These are phyloP conservation scores for Urtica urens DNA, from an alignment of 306 rosid genomes.

Conservation along the genomic window DNA sequence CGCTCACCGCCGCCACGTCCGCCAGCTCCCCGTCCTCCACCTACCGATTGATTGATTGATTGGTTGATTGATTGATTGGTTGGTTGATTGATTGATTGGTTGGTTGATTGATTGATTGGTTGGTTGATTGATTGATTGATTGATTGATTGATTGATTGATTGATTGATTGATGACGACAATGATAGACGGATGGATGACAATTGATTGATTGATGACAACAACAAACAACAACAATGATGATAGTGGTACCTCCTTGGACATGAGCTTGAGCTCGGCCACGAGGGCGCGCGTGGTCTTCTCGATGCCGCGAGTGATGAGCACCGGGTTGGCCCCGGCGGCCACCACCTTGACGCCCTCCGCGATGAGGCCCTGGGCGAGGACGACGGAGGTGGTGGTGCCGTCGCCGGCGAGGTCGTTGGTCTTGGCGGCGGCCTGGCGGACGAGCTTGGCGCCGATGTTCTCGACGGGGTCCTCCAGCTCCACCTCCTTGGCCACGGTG, in stretches of 20 bases:
- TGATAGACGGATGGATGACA: no score
- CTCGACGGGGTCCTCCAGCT: slow-evolving; percentile 98
- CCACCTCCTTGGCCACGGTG: slow-evolving; percentile 97
- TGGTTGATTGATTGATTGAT: no score
- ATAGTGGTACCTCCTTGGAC: slow-evolving; percentile 68
- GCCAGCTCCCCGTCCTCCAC: slow-evolving; percentile 97
- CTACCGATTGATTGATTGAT: no score
- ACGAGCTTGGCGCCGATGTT: slow-evolving; percentile 98
- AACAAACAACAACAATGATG: background rate
- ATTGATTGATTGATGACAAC: no score
- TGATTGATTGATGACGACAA: no score
- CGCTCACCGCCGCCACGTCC: slow-evolving; percentile 99
- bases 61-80: no score
- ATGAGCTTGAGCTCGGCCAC: slow-evolving; percentile 68
- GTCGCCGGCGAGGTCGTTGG: slow-evolving; percentile 97
- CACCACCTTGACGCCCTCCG: slow-evolving; percentile 99
- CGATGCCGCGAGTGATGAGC: slow-evolving; percentile 92
- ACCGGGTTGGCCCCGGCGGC: slow-evolving; percentile 99
- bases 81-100: no score
- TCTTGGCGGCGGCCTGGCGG: slow-evolving; percentile 98
- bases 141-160: background rate
- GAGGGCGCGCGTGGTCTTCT: slow-evolving; percentile 74
- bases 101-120: no score
- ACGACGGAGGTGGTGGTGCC: slow-evolving; percentile 99
- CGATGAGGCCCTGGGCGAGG: slow-evolving; percentile 93